phyloP scores from a whole-genome alignment of 2,329 filamentous ascomycete genomes.

The Biscogniauxia marginata region DNA sequence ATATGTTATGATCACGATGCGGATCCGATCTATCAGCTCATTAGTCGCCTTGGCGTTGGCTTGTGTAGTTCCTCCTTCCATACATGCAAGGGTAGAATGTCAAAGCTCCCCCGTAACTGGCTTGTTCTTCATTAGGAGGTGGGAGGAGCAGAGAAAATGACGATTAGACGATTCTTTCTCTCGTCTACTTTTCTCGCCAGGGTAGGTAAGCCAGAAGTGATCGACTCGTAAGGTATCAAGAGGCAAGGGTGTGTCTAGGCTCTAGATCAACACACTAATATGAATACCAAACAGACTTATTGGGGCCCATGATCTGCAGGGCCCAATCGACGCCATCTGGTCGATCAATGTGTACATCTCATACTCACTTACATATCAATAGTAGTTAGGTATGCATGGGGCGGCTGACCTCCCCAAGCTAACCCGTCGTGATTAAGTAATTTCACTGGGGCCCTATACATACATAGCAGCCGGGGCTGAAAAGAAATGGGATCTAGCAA shows the following conservation, averaged over 20 bases:
- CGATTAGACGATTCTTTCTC: too few species aligned
- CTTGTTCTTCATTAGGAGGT: not conserved
- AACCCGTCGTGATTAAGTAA: too few species aligned
- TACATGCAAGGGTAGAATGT: not conserved
- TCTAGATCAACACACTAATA: not conserved
- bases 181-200: too few species aligned
- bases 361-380: not conserved
- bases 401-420: not conserved
- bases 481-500: not conserved
- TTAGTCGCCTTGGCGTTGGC: not conserved
- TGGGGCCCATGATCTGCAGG: not conserved
- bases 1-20: too few species aligned
- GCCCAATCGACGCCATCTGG: not conserved
- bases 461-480: not conserved
- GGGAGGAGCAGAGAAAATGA: not conserved
- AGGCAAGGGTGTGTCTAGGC: not conserved
- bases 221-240: not conserved
- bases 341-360: not conserved
- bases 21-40: not conserved
- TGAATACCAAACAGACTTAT: not conserved
- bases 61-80: not conserved
- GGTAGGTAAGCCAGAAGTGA: too few species aligned
- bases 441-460: not conserved
- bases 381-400: not conserved
- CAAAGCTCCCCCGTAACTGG: not conserved